Evolutionary conservation across 192 early-diverging fungal genomes (phyloP).

Genomic region (Kickxella alabastrina): DNA sequence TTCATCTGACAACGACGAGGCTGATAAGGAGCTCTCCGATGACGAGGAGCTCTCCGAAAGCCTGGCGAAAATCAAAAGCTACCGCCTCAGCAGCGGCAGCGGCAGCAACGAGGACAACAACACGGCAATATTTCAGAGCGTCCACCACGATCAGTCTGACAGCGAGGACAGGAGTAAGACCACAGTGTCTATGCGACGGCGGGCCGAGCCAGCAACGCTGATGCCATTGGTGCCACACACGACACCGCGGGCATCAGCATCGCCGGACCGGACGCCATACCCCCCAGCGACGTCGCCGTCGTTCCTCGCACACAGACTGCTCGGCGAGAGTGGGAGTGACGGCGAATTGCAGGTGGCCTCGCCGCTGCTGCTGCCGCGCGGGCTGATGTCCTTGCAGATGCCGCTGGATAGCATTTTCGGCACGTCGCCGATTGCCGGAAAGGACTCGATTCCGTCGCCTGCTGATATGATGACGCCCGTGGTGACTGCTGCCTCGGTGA

Average conservation of each 20-base stretch:
- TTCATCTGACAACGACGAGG: background rate
- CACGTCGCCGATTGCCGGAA: constrained; percentile 16
- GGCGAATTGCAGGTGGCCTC: constrained; percentile 32
- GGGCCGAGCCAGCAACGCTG: background rate
- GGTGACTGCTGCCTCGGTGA: constrained; percentile 6
- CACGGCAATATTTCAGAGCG: background rate
- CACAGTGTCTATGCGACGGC: background rate
- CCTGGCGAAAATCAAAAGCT: background rate
- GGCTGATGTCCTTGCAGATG: constrained; percentile 22
- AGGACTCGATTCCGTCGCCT: constrained; percentile 25
- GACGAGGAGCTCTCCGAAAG: background rate
- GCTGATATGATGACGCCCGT: constrained; percentile 18
- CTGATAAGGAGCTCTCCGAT: background rate
- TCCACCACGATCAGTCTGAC: too few relatives aligned
- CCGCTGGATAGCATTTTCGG: constrained; percentile 39
- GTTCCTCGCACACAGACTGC: background rate
- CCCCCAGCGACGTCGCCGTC: constrained; percentile 33
- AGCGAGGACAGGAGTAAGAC: background rate
- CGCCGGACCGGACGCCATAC: constrained; percentile 31
- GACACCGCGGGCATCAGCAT: constrained; percentile 35
- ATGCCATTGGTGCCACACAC: constrained; percentile 23
- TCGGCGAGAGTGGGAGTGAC: background rate
- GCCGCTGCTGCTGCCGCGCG: constrained; percentile 28
- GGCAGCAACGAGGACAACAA: background rate
- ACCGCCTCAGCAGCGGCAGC: constrained; percentile 3